Base-by-base conservation (phyloP, 345 rosid species). In the Luvunga scandens region DNA sequence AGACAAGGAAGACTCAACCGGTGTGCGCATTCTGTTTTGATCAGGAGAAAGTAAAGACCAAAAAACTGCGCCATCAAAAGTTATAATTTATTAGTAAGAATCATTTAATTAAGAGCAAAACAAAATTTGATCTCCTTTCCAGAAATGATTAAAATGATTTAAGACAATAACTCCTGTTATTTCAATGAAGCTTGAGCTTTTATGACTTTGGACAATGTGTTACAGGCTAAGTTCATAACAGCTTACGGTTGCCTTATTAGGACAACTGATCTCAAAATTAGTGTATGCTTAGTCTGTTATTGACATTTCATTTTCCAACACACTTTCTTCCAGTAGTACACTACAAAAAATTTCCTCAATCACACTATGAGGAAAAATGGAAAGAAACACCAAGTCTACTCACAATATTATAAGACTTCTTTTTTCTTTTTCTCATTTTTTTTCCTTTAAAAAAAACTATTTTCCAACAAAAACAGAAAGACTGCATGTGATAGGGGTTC, bases 31-130 rank as follows among this genome's bases (percentile, higher is more conserved):
- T 83, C 89, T 83, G 38, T 71, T 92, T 80, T 89, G 87, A 67
- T 83, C 85, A 45, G 95, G 90, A 66, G 98, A 87, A 28, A 95
- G 90, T 31, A 95, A 79, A 9, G 98, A 90, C 98, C 95, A 95
- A 76, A 91, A 87, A 59, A 91, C 98, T 93, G 91, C 66, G 81
- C 77, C 50, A 78, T 16, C 69, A 64, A 6, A 72, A 66, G 30
- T 55, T 13, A 66, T 1, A 66, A 24, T 64, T 66, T 16, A 24
- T 85, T 56, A 81, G 63, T 5, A 9, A 68, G 13, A 25, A 72
- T 68, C 50, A 71, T 4, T 8, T 31, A 31, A 50, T 7, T 38
- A n/a, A 62, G 36, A 42, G 53, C 33, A 30, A 57, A 55, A 7
- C 16, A 16, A 65, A 77, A 25, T 60, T 60, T 39, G 13, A 34